phyloP scores from a whole-genome alignment of 1,284 basidiomycete species.

The Rhizoctonia solani region DNA sequence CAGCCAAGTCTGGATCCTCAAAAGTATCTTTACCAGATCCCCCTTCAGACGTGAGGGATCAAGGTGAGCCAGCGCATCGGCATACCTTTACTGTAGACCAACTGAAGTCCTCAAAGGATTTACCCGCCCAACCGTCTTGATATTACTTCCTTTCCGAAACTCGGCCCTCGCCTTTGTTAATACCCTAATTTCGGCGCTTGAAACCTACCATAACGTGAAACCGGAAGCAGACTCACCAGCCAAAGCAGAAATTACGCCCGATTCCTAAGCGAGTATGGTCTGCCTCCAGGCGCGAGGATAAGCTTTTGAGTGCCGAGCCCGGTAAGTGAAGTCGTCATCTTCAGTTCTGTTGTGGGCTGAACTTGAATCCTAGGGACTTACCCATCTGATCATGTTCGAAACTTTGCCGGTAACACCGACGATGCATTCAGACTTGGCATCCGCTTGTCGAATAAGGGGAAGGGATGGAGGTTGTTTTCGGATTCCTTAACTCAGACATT shows the following conservation, averaged over 20 bases:
- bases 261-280: slow-evolving; percentile 80
- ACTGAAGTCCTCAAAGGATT: slow-evolving; percentile 59
- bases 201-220: not conserved
- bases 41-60: slow-evolving; percentile 82
- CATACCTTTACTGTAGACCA: not conserved
- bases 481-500: slow-evolving; percentile 89
- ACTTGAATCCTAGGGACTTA: slow-evolving; percentile 59
- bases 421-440: slow-evolving; percentile 93
- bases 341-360: slow-evolving; percentile 37
- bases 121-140: slow-evolving; percentile 90
- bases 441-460: slow-evolving; percentile 88
- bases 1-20: slow-evolving; percentile 24
- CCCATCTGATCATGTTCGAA: slow-evolving; percentile 88
- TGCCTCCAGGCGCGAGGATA: slow-evolving; percentile 84
- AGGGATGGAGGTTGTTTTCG: slow-evolving; percentile 78
- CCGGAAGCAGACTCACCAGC: slow-evolving; percentile 35
- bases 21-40: slow-evolving; percentile 46
- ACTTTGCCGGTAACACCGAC: slow-evolving; percentile 95
- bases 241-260: slow-evolving; percentile 87
- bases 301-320: slow-evolving; percentile 70
- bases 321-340: not conserved
- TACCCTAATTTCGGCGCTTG: slow-evolving; percentile 5
- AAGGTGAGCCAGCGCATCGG: slow-evolving; percentile 46
- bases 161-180: slow-evolving; percentile 59
- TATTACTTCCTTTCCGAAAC: slow-evolving; percentile 92